Base-by-base conservation (phyloP, 768 basidiomycete genomes). In the Tephrocybe sp. region DNA sequence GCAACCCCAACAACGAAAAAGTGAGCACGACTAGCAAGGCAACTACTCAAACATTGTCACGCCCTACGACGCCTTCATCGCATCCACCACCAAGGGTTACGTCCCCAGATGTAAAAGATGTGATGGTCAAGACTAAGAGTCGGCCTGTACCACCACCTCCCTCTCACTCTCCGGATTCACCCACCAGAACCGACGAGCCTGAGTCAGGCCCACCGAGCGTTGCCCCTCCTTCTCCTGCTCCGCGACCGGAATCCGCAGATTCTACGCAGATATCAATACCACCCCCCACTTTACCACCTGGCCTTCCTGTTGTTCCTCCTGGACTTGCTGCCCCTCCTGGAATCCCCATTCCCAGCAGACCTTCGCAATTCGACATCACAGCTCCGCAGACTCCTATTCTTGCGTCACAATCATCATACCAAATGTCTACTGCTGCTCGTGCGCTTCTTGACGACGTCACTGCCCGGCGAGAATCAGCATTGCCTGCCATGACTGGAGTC, bases 381-480 rank as follows among this genome's bases (percentile, higher is more conserved):
- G 75, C 78, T 15, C 77, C 81, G 25, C 77, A 78, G 60, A 74
- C 80, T 28, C 70, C 80, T 58, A 43, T 79, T 50, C 61, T 78
- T 56, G 69, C 85, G 58, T 80, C 80, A 4, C 77, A 80, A 50
- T 76, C 82, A 11, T 79, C 83, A 4, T 95, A 94, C 66, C 91
- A 93, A 61, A 90, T 93, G 76, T 93, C 93, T 0, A 88, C 76
- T 14, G 88, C 91, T 33, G 91, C 90, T 2, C 86, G 86, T 55
- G 90, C 88, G 1, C 75, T 95, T 40, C 73, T 95, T 40, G 90
- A 93, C 51, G 93, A 94, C 58, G 80, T 95, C 33, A 86, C 83
- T 62, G 82, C 82, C 18, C 75, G 91, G 28, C 79, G 91, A 39
- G 88, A 91, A 58, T 75, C 80, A 7, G 71, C 73, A 2, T 64